A percentile compares a stretch with the other conserved stretches of the same genome.
Evolutionary conservation across 495 filamentous ascomycete species (phyloP).

Genomic region (Thozetella sp.): DNA sequence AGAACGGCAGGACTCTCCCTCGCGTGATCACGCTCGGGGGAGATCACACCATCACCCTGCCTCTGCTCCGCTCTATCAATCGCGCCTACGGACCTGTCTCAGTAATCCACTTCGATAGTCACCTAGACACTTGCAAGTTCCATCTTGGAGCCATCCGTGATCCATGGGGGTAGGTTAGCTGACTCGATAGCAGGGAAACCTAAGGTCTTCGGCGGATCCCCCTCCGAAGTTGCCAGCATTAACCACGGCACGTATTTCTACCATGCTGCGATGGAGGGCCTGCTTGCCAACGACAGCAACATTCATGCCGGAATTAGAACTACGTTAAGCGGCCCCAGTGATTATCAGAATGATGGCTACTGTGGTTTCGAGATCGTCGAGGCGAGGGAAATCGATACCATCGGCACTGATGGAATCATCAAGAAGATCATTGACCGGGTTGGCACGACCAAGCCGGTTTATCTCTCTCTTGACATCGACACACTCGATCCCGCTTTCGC

Average conservation of each 20-base stretch:
- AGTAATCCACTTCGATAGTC: slow-evolving; percentile 85
- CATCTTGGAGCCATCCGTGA: too few species aligned
- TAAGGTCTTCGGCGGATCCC: slow-evolving; percentile 62
- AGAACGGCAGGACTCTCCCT: slow-evolving; percentile 52
- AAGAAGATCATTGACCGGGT: slow-evolving; percentile 62
- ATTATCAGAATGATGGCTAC: slow-evolving; percentile 68
- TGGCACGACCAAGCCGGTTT: slow-evolving; percentile 67
- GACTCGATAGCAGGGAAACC: slow-evolving; percentile 66
- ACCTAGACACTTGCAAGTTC: slow-evolving; percentile 80
- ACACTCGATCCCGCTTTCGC: slow-evolving; percentile 73
- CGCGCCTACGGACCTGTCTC: slow-evolving; percentile 78
- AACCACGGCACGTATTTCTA: slow-evolving; percentile 91
- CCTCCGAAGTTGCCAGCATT: slow-evolving; percentile 64
- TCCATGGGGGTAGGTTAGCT: too few species aligned
- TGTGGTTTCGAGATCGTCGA: slow-evolving; percentile 75
- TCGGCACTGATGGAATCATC: slow-evolving; percentile 64
- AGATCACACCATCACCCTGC: slow-evolving; percentile 84
- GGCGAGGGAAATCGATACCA: slow-evolving; percentile 73
- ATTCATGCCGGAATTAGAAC: slow-evolving; percentile 82
- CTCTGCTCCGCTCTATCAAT: slow-evolving; percentile 75
- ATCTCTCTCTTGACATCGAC: slow-evolving; percentile 76
- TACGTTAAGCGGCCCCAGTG: slow-evolving; percentile 68
- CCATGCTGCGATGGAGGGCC: slow-evolving; percentile 74
- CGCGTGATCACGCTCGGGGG: slow-evolving; percentile 79
- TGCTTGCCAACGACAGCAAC: slow-evolving; percentile 69